phyloP scores from a whole-genome alignment of 805 yeast genomes.

The Wickerhamiella hasegawae region DNA sequence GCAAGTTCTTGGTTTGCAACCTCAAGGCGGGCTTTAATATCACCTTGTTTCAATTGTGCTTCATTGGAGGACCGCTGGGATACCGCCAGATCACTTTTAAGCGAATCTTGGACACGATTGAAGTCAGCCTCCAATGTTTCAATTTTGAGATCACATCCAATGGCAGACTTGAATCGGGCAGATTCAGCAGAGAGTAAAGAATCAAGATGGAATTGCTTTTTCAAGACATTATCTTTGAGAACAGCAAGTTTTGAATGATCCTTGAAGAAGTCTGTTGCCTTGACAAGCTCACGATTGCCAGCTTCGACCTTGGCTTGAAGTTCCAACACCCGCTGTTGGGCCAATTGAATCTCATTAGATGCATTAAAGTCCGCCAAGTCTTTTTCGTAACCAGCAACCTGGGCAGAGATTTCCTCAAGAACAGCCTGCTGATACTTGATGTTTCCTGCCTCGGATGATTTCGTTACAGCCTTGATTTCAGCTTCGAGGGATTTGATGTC shows the following conservation, averaged over 20 bases:
- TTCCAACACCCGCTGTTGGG: background rate
- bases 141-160: background rate
- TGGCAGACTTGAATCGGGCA: background rate
- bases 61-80: background rate
- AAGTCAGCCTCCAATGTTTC: background rate
- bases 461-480: background rate
- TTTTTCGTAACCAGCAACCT: background rate
- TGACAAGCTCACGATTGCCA: background rate
- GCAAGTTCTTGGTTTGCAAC: constrained; percentile 4
- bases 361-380: background rate
- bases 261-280: constrained; percentile 8
- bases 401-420: background rate
- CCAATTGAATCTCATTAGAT: background rate
- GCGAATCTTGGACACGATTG: background rate
- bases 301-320: constrained; percentile 1
- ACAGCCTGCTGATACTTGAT: background rate
- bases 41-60: background rate
- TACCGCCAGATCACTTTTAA: background rate
- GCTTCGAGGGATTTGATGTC: background rate
- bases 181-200: background rate
- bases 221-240: constrained; percentile 6
- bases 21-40: background rate
- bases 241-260: constrained; percentile 7
- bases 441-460: background rate
- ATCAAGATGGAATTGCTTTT: background rate